These are phyloP conservation scores for Plasmodium cynomolgi DNA, from an alignment of 169 alveolate genomes.

Conservation along the genomic window DNA sequence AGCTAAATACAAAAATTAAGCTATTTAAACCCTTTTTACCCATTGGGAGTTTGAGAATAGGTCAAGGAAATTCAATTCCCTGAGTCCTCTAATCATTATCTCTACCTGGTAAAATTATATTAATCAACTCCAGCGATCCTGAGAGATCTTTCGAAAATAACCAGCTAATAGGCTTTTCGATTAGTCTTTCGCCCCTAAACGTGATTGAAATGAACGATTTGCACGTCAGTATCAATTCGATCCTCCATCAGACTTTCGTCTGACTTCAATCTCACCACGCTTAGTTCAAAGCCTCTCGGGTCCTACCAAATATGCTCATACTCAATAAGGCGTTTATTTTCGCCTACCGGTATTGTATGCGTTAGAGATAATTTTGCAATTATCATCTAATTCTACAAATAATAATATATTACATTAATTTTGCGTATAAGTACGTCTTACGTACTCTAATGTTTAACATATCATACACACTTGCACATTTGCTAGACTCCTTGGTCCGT, in stretches of 20 bases:
- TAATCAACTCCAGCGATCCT: slow-evolving; percentile 91
- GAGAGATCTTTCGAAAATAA: slow-evolving; percentile 95
- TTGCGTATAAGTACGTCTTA: slow-evolving; percentile 42
- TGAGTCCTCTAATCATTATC: background rate
- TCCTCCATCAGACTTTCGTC: slow-evolving; percentile 93
- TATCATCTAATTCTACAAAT: background rate
- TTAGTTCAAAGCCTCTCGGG: slow-evolving; percentile 94
- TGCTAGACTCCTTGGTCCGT: slow-evolving; percentile 97
- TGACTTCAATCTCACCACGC: slow-evolving; percentile 93
- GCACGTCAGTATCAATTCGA: slow-evolving; percentile 93
- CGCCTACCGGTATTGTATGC: slow-evolving; percentile 14
- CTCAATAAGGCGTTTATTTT: slow-evolving; percentile 84
- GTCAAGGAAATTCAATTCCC: background rate
- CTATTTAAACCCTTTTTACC: no score
- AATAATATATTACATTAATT: slow-evolving; percentile 4
- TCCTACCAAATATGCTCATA: slow-evolving; percentile 92
- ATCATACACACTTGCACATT: slow-evolving; percentile 70
- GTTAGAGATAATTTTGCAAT: background rate
- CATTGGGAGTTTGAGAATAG: no score
- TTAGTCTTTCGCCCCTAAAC: slow-evolving; percentile 95
- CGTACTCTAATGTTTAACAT: slow-evolving; percentile 18
- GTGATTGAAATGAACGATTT: slow-evolving; percentile 93
- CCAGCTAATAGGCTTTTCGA: slow-evolving; percentile 96
- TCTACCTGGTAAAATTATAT: slow-evolving; percentile 83
- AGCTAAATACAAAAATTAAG: no score